Evolutionary conservation across 345 rosid species (phyloP).

Genomic region (Eucalyptus tenuipes): DNA sequence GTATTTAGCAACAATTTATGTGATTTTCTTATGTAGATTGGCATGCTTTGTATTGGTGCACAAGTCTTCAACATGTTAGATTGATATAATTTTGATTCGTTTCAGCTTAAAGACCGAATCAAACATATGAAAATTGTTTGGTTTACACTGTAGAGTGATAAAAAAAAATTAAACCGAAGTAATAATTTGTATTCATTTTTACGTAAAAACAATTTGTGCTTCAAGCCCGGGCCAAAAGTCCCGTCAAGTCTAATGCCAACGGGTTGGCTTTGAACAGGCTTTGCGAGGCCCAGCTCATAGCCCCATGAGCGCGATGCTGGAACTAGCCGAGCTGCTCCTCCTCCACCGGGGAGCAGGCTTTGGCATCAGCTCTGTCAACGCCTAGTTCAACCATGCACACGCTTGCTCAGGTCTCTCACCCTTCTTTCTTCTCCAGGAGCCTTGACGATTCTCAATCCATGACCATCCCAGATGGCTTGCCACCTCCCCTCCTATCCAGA

Average conservation of each 20-base stretch:
- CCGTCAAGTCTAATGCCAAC: not conserved
- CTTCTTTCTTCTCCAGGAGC: not conserved
- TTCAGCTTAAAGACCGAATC: not conserved
- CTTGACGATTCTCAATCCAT: not conserved
- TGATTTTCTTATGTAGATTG: not conserved
- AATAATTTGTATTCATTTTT: not conserved
- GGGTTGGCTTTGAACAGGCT: not conserved
- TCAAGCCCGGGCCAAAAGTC: not conserved
- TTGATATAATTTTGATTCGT: not conserved
- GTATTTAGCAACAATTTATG: not conserved
- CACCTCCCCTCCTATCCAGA: not conserved
- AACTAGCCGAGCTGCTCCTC: conserved; percentile 2
- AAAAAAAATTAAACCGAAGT: not conserved
- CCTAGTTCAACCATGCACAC: conserved; percentile 8
- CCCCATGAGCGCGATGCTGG: conserved; percentile 7
- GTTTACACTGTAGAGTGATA: not conserved
- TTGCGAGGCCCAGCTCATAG: conserved; percentile 4
- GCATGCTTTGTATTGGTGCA: not conserved
- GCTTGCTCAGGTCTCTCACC: not conserved
- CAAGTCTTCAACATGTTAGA: not conserved
- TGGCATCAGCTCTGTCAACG: not conserved
- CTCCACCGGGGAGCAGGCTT: not conserved
- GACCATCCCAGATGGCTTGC: conserved; percentile 4
- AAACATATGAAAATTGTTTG: not conserved
- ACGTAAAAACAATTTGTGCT: not conserved